phyloP scores from a whole-genome alignment of 1,139 yeast species.

The Sugiyamaella japonica region DNA sequence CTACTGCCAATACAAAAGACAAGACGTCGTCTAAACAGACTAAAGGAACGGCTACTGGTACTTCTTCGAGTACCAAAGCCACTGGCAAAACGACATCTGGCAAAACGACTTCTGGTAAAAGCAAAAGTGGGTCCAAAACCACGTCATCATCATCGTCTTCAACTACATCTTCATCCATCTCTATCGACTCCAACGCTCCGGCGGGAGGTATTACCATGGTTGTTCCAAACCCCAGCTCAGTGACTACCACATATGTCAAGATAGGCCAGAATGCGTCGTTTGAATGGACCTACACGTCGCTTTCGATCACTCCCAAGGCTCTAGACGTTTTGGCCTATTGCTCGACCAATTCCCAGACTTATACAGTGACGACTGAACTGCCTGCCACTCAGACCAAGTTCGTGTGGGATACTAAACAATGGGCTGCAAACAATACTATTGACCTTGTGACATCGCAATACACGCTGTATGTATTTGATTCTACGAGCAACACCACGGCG shows the following conservation, averaged over 20 bases:
- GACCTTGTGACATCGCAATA: conserved; percentile 41
- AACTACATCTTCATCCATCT: conserved; percentile 24
- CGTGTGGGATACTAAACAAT: conserved; percentile 44
- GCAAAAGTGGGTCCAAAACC: not conserved
- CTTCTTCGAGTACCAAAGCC: conserved; percentile 2
- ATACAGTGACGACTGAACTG: conserved; percentile 41
- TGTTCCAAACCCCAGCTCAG: conserved; percentile 40
- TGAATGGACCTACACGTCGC: conserved; percentile 44
- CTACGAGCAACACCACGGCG: conserved; percentile 34
- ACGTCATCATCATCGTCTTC: conserved; percentile 1
- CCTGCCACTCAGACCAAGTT: conserved; percentile 36
- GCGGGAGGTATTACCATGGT: conserved; percentile 42
- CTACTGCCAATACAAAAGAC: not conserved
- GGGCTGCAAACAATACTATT: conserved; percentile 31
- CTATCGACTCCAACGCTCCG: conserved; percentile 40
- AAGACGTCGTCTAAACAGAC: not conserved
- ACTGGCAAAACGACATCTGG: conserved; percentile 11
- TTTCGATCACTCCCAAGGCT: conserved; percentile 41
- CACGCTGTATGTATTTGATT: conserved; percentile 41
- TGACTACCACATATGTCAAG: conserved; percentile 40
- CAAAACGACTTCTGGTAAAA: not conserved
- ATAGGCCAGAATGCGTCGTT: conserved; percentile 45
- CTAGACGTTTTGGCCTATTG: conserved; percentile 44
- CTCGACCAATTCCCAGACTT: conserved; percentile 40
- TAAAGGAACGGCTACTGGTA: not conserved